Base-by-base conservation (phyloP, 495 filamentous ascomycete species). In the Jackrogersella multiformis region DNA sequence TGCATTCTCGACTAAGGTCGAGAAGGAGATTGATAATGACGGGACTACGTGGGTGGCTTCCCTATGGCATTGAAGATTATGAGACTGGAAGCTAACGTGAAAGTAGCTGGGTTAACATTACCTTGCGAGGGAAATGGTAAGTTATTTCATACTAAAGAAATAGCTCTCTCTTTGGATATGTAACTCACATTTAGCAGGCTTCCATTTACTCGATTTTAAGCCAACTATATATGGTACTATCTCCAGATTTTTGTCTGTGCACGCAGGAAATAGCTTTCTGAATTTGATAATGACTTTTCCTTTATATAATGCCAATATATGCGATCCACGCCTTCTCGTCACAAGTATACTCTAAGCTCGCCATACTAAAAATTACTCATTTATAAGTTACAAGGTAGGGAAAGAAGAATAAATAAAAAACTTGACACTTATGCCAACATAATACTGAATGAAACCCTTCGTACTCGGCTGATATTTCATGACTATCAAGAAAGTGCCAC, bases 121-220 rank as follows among this genome's bases (percentile, higher is more conserved):
- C 93, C 4, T 71, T 97, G 46, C 84, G 92, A 64, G 95, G 95
- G 18, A 99, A 99, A 83, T 99, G 95, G 95, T 96, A 75, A 69
- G 88, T 85, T 59, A 10, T 42, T 16, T 24, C 20, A 16, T 58
- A 38, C 20, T 66, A 12, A 12, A 13, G 8, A 5, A 0, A 32
- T 24, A 4, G 23, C 2, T 28, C 10, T 20, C 16, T 18, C 2
- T 35, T 16, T 39, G 36, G 61, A 26, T 72, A 38, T 42, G n/a
- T 46, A 15, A 18, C 71, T 70, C 28, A 74, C 56, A 34, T 6
- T 2, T 6, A 5, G 6, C 49, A 89, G 88, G 88, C 70, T 90
- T 61, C 87, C 88, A 42, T 90, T 83, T 66, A 83, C 84, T 42
- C 80, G 88, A 9, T 90, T 90, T 66, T 90, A 77, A 71, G 52